Evolutionary conservation across 805 yeast species (phyloP).

Genomic region (Alloascoidea africana): DNA sequence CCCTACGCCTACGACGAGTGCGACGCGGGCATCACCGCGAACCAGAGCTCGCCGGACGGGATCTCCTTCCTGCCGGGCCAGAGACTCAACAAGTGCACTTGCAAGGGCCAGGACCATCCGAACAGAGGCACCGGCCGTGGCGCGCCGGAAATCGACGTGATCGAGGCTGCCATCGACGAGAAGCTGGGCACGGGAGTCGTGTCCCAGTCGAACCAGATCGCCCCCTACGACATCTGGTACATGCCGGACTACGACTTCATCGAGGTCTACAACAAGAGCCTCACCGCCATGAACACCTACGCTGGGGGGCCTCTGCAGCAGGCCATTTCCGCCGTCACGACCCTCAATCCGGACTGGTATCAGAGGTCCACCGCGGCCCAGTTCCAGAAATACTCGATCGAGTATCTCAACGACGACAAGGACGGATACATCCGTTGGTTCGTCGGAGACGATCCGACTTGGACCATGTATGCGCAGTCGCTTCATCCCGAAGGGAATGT

Average conservation of each 20-base stretch:
- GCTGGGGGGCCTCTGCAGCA: slow-evolving; percentile 92
- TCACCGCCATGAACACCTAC: slow-evolving; percentile 75
- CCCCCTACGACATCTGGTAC: slow-evolving; percentile 93
- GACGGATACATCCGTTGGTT: slow-evolving; percentile 76
- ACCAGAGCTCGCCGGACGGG: slow-evolving; percentile 85
- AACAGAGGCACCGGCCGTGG: slow-evolving; percentile 82
- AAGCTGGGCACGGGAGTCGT: slow-evolving; percentile 48
- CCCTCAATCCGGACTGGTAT: slow-evolving; percentile 74
- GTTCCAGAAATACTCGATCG: slow-evolving; percentile 67
- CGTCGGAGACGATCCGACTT: slow-evolving; percentile 69
- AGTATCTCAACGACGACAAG: slow-evolving; percentile 55
- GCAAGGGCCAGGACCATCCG: slow-evolving; percentile 78
- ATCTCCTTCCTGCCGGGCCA: slow-evolving; percentile 81
- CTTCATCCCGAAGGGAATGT: slow-evolving; percentile 85
- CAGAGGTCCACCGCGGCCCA: slow-evolving; percentile 16
- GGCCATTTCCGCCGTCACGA: slow-evolving; percentile 74
- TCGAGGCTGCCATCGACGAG: slow-evolving; percentile 67
- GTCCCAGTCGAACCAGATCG: slow-evolving; percentile 85
- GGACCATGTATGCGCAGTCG: slow-evolving; percentile 57
- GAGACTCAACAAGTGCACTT: slow-evolving; percentile 59
- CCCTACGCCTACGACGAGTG: slow-evolving; percentile 80
- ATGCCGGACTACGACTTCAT: slow-evolving; percentile 74
- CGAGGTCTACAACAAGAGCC: slow-evolving; percentile 50
- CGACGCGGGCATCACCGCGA: slow-evolving; percentile 91
- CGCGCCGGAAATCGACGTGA: slow-evolving; percentile 87